Evolutionary conservation across 495 filamentous ascomycete species (phyloP).

Genomic region (Aspergillus sclerotiicarbonarius): DNA sequence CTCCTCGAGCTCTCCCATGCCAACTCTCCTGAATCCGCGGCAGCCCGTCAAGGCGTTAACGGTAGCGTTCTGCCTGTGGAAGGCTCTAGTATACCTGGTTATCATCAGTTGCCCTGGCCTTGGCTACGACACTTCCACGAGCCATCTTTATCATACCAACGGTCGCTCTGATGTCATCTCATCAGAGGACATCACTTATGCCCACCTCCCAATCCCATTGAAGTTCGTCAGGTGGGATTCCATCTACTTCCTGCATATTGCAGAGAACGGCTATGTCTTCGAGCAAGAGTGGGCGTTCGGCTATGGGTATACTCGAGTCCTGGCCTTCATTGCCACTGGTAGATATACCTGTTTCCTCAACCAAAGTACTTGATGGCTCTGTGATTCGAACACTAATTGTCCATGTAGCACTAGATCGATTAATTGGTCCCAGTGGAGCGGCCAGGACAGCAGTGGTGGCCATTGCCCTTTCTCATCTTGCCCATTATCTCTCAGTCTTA

Average conservation of each 20-base stretch:
- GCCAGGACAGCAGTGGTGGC: constrained; percentile 48
- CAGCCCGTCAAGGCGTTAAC: constrained; percentile 39
- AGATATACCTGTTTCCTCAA: constrained; percentile 13
- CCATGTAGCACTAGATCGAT: constrained; percentile 24
- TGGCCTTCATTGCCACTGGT: constrained; percentile 51
- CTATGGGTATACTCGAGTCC: constrained; percentile 56
- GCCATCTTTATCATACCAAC: constrained; percentile 45
- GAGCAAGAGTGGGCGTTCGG: constrained; percentile 99
- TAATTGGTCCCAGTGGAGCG: constrained; percentile 24
- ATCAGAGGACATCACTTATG: constrained; percentile 5
- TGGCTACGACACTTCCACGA: constrained; percentile 88
- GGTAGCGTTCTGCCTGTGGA: constrained; percentile 59
- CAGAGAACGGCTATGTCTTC: constrained; percentile 71
- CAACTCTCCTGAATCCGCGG: constrained; percentile 29
- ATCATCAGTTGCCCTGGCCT: constrained; percentile 62
- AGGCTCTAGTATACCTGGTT: constrained; percentile 64
- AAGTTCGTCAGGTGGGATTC: constrained; percentile 87
- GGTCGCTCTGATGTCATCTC: constrained; percentile 14
- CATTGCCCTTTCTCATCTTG: constrained; percentile 62
- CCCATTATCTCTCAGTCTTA: constrained; percentile 74
- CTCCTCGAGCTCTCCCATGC: constrained; percentile 10
- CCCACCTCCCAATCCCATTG: constrained; percentile 27
- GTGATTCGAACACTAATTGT: constrained; percentile 9
- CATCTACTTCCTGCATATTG: constrained; percentile 74
- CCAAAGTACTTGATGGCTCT: not conserved